These are phyloP conservation scores for Sicyos edulis DNA, from an alignment of 306 rosid species.

Conservation along the genomic window DNA sequence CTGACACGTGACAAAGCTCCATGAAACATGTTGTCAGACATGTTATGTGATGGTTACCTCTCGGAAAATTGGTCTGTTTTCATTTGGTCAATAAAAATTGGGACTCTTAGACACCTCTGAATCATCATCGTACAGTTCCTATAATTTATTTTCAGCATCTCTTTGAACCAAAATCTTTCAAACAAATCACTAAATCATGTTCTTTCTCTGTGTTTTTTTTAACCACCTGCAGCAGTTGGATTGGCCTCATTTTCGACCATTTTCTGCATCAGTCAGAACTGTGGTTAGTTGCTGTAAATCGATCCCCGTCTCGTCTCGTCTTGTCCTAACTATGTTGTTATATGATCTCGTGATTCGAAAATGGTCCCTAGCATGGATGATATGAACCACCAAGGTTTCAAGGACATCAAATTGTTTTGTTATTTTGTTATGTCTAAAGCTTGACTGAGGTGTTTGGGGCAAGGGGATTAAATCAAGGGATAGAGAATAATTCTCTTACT, in stretches of 20 bases:
- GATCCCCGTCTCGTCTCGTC: background rate
- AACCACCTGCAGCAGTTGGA: constrained; percentile 6
- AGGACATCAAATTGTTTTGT: no score
- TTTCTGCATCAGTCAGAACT: constrained; percentile 1
- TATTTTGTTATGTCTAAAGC: no score
- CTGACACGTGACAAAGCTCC: constrained; percentile 20
- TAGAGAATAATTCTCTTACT: no score
- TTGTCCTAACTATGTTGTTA: background rate
- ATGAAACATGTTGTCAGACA: constrained; percentile 24
- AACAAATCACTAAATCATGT: background rate
- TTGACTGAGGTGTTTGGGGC: no score
- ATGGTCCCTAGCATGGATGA: background rate
- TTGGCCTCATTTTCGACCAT: background rate
- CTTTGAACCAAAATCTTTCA: background rate
- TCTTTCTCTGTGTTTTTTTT: background rate
- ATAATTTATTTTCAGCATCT: background rate
- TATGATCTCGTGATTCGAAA: background rate
- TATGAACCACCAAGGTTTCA: no score
- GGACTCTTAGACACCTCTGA: background rate
- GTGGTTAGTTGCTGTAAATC: background rate
- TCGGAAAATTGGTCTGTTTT: constrained; percentile 20
- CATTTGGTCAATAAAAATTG: background rate
- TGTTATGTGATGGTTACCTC: constrained; percentile 16
- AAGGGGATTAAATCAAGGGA: no score
- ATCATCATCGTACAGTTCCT: constrained; percentile 9